Evolutionary conservation across 495 filamentous ascomycete species (phyloP).

Genomic region (Xylaria acuta): DNA sequence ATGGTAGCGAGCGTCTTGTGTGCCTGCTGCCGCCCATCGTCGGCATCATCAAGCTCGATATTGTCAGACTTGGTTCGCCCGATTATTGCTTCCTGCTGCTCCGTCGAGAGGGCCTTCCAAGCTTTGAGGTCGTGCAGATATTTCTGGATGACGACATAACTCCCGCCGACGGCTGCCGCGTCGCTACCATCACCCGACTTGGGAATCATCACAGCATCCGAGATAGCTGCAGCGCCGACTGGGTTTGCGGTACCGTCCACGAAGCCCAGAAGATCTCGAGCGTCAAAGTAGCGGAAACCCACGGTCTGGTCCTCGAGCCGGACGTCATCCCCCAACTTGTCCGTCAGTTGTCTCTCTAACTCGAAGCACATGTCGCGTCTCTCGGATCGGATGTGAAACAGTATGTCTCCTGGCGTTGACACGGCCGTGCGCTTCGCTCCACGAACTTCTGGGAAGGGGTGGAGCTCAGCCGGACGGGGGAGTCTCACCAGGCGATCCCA

Average conservation of each 20-base stretch:
- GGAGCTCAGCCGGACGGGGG: conserved; percentile 58
- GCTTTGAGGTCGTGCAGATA: conserved; percentile 60
- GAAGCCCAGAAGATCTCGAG: conserved; percentile 64
- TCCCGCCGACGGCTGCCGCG: conserved; percentile 49
- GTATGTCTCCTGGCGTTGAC: conserved; percentile 61
- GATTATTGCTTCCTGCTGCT: conserved; percentile 63
- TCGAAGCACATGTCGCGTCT: conserved; percentile 65
- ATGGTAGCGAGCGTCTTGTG: conserved; percentile 64
- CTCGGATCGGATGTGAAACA: conserved; percentile 65
- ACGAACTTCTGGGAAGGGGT: conserved; percentile 55
- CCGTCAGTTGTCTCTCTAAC: conserved; percentile 61
- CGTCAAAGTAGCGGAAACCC: conserved; percentile 66
- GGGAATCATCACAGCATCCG: conserved; percentile 47
- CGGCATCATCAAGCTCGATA: conserved; percentile 60
- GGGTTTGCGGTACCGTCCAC: conserved; percentile 67
- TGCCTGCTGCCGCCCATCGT: conserved; percentile 51
- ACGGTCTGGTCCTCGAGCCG: conserved; percentile 57
- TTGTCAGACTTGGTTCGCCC: conserved; percentile 64
- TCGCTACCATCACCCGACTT: conserved; percentile 56
- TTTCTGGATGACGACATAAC: conserved; percentile 65
- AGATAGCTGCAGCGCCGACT: conserved; percentile 44
- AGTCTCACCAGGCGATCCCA: conserved; percentile 56
- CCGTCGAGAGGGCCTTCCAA: conserved; percentile 54
- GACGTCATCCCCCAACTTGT: conserved; percentile 55
- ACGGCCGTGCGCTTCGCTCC: conserved; percentile 55